Evolutionary conservation across 345 rosid genomes (phyloP).

Genomic region (Excoecaria cochinchinensis): DNA sequence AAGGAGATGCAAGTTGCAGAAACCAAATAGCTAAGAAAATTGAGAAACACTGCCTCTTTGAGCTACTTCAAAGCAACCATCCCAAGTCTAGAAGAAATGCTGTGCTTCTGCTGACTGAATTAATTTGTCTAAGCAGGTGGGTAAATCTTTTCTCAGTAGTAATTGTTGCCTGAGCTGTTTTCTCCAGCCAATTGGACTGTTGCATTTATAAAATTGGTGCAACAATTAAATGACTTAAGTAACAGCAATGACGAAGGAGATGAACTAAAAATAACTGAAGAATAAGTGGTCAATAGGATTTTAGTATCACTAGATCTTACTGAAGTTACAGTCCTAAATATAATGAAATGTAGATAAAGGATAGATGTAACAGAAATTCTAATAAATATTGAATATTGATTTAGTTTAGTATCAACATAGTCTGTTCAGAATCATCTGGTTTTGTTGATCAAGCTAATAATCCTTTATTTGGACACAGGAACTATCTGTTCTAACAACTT

Average conservation of each 20-base stretch:
- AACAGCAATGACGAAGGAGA: neutral
- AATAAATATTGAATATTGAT: too few species aligned
- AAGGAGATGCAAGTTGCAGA: slow-evolving; percentile 54
- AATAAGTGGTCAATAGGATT: neutral
- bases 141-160: neutral
- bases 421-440: neutral
- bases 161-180: neutral
- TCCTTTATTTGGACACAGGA: neutral
- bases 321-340: neutral
- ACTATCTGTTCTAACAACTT: neutral
- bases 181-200: neutral
- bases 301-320: neutral
- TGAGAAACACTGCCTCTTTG: slow-evolving; percentile 37
- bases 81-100: slow-evolving; percentile 38
- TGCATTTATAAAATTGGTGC: neutral
- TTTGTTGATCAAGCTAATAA: neutral
- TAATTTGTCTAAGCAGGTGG: slow-evolving; percentile 55
- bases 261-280: neutral
- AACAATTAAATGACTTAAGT: neutral
- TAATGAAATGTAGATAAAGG: neutral
- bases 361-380: too few species aligned
- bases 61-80: slow-evolving; percentile 45
- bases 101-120: slow-evolving; percentile 41
- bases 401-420: neutral
- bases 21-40: slow-evolving; percentile 37